A percentile compares a stretch with the other conserved stretches of the same genome.
Conservation (phyloP, 306 rosid species). For the Malus sylvestris region DNA sequence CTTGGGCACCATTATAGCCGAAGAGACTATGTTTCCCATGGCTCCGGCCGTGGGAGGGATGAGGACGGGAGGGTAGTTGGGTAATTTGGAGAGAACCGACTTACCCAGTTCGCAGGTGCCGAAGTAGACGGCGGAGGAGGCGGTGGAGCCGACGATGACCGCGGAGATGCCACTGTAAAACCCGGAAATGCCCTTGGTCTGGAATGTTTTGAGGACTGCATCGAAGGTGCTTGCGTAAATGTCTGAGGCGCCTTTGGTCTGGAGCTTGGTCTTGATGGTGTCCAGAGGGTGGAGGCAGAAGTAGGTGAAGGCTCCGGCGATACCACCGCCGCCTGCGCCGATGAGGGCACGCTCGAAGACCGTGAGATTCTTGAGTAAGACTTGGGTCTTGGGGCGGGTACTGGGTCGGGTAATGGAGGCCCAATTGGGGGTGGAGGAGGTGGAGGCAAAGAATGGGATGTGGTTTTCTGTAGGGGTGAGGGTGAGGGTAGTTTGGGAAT, state of each 20-base stretch:
- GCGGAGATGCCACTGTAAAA: constrained; percentile 89
- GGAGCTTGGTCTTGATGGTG: constrained; percentile 81
- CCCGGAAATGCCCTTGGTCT: constrained; percentile 52
- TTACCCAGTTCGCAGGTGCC: constrained; percentile 89
- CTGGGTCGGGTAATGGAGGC: constrained; percentile 25
- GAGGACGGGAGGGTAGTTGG: constrained; percentile 41
- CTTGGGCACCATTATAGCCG: constrained; percentile 88
- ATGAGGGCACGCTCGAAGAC: constrained; percentile 74
- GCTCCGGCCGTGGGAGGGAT: constrained; percentile 87
- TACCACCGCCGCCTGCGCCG: constrained; percentile 80
- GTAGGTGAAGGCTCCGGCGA: constrained; percentile 95
- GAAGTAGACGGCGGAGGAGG: constrained; percentile 79
- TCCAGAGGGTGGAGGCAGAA: constrained; percentile 86
- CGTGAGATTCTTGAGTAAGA: constrained; percentile 49
- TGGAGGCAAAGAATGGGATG: constrained; percentile 19
- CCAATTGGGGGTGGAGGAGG: constrained; percentile 19
- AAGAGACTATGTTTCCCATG: constrained; percentile 75
- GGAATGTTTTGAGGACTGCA: constrained; percentile 61
- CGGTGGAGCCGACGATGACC: constrained; percentile 75
- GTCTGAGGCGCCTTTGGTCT: constrained; percentile 69
- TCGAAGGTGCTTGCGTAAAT: constrained; percentile 64
- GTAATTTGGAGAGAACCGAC: constrained; percentile 46
- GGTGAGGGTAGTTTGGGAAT: neutral
- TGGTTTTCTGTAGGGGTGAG: neutral
- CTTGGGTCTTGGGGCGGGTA: constrained; percentile 25